Evolutionary conservation across 257 asterid species (phyloP), one percentile per base, ranked within the genome.

Genomic region (Leptodermis oblonga): DNA sequence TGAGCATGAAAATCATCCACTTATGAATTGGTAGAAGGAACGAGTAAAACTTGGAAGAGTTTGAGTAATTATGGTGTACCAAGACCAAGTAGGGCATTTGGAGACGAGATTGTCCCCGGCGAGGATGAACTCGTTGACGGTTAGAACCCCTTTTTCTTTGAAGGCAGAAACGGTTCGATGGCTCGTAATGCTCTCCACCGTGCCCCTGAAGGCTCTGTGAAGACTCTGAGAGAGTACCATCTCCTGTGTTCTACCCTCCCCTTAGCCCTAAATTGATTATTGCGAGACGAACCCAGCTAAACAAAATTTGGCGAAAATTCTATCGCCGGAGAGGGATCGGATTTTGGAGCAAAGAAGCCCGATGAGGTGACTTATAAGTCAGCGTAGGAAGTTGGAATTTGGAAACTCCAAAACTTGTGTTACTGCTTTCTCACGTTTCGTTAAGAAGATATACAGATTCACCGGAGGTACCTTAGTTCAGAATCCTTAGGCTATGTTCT

Each of bases 51-150:
- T 20, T 1, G 12, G 49, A 60, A 62, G 67, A 37, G 13, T 18
- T 11, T 25, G 49, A 62, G 49, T 51, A 22, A 51, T 20, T 5
- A 51, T 20, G 67, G 67, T 0, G 36, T 86, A 94, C 99, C 99
- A 91, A 12, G 99, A 87, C 99, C 99, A 94, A 33, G 99, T 94
- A 22, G 99, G 97, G 80, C 97, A 94, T 78, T 94, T 94, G 63
- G 97, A 85, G 78, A 94, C 99, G 63, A 91, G 99, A 73, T 94
- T 94, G 68, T 94, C 99, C 39, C 99, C 99, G 76, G 99, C 99
- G 78, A 87, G 71, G 76, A 91, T 74, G 78, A 94, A 94, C 80
- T 94, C 99, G 65, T 80, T 83, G 86, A 89, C 79, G 88, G 95
- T 94, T 56, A 94, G 95, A 48, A 94, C 97, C 58, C 99, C 99